Evolutionary conservation across 78 protist species (phyloP).

Genomic region (Speleostelium caveatum): DNA sequence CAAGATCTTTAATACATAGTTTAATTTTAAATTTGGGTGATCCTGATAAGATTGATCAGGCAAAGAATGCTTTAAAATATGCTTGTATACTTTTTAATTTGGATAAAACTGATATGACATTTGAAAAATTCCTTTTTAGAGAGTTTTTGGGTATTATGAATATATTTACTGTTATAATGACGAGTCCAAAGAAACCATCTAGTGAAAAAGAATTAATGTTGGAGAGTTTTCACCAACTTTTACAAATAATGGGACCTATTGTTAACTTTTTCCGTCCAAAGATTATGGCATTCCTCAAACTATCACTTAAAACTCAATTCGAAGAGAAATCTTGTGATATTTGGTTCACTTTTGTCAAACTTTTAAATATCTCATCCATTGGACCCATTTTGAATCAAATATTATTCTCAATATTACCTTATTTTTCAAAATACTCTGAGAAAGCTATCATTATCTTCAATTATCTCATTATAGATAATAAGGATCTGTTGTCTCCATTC

Average conservation of each 20-base stretch:
- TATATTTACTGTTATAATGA: conserved; percentile 38
- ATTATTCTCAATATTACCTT: conserved; percentile 17
- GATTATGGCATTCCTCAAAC: conserved; percentile 71
- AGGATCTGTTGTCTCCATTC: background rate
- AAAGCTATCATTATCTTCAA: conserved; percentile 19
- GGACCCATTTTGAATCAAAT: conserved; percentile 69
- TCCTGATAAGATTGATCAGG: background rate
- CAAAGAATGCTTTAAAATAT: conserved; percentile 13
- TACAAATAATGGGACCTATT: background rate
- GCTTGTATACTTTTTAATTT: background rate
- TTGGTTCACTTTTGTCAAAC: conserved; percentile 54
- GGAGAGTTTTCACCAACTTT: background rate
- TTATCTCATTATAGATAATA: conserved; percentile 32
- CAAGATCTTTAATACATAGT: background rate
- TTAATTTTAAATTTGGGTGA: conserved; percentile 17
- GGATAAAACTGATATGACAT: background rate
- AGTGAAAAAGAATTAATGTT: conserved; percentile 28
- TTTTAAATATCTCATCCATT: conserved; percentile 23
- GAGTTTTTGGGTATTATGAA: conserved; percentile 61
- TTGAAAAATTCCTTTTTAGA: conserved; percentile 11
- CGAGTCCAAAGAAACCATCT: background rate
- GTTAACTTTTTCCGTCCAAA: conserved; percentile 60
- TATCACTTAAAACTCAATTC: conserved; percentile 40
- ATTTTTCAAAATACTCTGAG: background rate
- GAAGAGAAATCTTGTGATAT: conserved; percentile 28